A percentile compares a stretch with the other conserved stretches of the same genome.
Evolutionary conservation across 352 stramenopile genomes (phyloP).

Genomic region (Phytophthora syringae): DNA sequence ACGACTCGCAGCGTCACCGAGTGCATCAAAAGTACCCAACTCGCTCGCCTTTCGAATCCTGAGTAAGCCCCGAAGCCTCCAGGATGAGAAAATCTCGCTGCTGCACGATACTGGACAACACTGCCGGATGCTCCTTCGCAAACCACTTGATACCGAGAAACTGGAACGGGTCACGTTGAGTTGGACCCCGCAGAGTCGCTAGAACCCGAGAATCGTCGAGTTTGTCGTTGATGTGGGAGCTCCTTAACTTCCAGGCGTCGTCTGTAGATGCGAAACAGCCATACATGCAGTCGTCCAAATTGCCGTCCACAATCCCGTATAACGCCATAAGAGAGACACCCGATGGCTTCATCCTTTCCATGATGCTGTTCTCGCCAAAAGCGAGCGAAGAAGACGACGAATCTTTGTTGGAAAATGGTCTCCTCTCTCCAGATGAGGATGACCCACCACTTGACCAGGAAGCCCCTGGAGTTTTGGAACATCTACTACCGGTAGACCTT

Average conservation of each 20-base stretch:
- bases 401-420: not conserved
- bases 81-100: constrained; percentile 59
- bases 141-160: constrained; percentile 70
- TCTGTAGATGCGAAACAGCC: constrained; percentile 49
- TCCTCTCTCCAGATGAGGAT: not conserved
- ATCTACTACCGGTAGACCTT: not conserved
- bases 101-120: constrained; percentile 49
- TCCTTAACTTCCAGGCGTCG: constrained; percentile 46
- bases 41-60: constrained; percentile 38
- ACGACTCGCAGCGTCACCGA: constrained; percentile 45
- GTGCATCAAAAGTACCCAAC: constrained; percentile 58
- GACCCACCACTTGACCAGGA: constrained; percentile 13
- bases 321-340: constrained; percentile 49
- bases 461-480: not conserved
- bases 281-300: constrained; percentile 58
- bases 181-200: constrained; percentile 43
- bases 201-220: constrained; percentile 55
- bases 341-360: constrained; percentile 35
- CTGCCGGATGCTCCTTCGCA: constrained; percentile 47
- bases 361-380: constrained; percentile 22
- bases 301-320: constrained; percentile 46
- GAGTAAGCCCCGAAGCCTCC: constrained; percentile 41
- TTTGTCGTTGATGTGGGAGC: constrained; percentile 52
- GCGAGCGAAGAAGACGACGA: constrained; percentile 12
- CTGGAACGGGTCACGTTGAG: constrained; percentile 41